These are phyloP conservation scores for Penicillium goetzii DNA, from an alignment of 495 filamentous ascomycete species.

Conservation along the genomic window DNA sequence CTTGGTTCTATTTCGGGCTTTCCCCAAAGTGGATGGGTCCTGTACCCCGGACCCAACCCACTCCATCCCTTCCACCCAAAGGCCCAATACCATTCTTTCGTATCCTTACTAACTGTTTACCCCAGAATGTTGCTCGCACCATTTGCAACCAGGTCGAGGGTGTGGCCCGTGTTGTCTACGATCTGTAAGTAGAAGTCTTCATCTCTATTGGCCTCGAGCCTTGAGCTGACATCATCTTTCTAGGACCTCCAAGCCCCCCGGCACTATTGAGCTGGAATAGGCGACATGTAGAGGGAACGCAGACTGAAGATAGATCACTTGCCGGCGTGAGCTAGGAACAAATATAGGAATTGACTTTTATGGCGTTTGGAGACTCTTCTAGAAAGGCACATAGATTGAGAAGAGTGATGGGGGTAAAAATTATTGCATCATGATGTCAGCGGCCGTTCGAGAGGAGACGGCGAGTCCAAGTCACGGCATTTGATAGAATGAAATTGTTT, in stretches of 20 bases:
- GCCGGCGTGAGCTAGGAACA: background rate
- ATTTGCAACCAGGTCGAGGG: conserved; percentile 35
- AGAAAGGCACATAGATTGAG: background rate
- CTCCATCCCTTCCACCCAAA: background rate
- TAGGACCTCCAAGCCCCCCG: conserved; percentile 33
- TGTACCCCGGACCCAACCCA: background rate
- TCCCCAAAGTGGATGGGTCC: background rate
- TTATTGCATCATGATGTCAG: conserved; percentile 9
- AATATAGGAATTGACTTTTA: conserved; percentile 7
- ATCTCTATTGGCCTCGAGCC: background rate
- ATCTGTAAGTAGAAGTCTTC: conserved; percentile 27
- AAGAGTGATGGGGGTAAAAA: conserved; percentile 3
- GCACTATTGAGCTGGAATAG: conserved; percentile 36
- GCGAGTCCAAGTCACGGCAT: background rate
- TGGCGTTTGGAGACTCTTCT: conserved; percentile 1
- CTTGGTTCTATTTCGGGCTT: background rate
- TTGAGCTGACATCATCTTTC: conserved; percentile 16
- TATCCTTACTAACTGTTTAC: conserved; percentile 8
- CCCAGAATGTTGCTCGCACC: conserved; percentile 23
- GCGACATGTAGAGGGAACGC: background rate
- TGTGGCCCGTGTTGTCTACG: conserved; percentile 31
- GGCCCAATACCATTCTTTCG: background rate
- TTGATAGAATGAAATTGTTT: conserved; percentile 7
- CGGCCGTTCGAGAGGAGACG: background rate
- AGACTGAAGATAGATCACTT: conserved; percentile 11